Base-by-base conservation (phyloP, 371 early-diverging fungal species). In the Mucor racemosus region DNA sequence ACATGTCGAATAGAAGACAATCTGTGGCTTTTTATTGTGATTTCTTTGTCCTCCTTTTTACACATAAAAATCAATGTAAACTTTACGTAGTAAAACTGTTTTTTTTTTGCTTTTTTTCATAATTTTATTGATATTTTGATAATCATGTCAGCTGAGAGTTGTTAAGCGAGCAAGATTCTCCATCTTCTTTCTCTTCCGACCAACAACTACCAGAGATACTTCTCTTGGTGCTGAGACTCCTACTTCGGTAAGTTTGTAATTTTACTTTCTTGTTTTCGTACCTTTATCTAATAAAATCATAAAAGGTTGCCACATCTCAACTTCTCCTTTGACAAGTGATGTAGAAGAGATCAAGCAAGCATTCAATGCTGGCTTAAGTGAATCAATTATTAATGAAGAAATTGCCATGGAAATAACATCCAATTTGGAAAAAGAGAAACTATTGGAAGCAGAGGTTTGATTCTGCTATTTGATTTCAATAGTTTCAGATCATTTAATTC, bases 381-480 rank as follows among this genome's bases (percentile, higher is more conserved):
- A 72, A 40, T 42, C 79, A 33, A 87, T 88, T 74, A 69, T 80
- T 11, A 71, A 75, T 53, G 88, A 88, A 65, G 88, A 88, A 57
- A 74, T 74, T 35, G 76, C 78, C 40, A 65, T 88, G 41, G 82
- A 80, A 4, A 65, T 79, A 39, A 67, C 55, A 17, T 80, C 80
- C 6, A 75, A 79, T 19, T 67, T 74, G 34, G 86, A 84, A 68
- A 73, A 81, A 19, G 81, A 80, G 14, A 66, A 81, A 46, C 76
- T 79, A 26, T 79, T 84, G 74, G 77, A 75, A 53, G 76, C 78
- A 65, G 86, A 86, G 72, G 88, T 77, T 31, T 53, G 53, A 64
- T 36, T 50, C 26, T 0, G 19, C 19, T 17, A 1, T 21, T 1
- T 21, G 5, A 10, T 50, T 1, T 4, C 26, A 26, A 26, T 26